These are phyloP conservation scores for Linnemannia elongata DNA, from an alignment of 192 early-diverging fungal genomes.

Conservation along the genomic window DNA sequence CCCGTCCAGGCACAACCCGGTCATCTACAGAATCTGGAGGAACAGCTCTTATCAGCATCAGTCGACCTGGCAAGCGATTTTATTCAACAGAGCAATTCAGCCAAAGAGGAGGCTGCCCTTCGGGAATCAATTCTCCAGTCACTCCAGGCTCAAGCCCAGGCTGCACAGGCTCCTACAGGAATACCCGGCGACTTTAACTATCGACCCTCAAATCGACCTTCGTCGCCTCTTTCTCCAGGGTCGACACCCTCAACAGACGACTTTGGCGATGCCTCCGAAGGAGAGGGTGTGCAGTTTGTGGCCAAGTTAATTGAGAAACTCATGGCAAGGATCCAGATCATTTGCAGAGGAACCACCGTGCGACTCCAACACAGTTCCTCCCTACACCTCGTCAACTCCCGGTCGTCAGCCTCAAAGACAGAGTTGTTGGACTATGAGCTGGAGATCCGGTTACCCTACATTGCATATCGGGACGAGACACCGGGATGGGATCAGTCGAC, in stretches of 20 bases:
- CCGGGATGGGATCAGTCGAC: constrained; percentile 62
- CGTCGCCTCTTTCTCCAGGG: background rate
- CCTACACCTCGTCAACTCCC: constrained; percentile 30
- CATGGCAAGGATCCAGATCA: constrained; percentile 83
- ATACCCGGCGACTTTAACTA: constrained; percentile 50
- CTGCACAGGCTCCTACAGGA: constrained; percentile 37
- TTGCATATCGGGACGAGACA: constrained; percentile 72
- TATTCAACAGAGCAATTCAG: constrained; percentile 72
- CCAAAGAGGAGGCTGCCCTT: constrained; percentile 74
- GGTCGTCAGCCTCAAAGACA: background rate
- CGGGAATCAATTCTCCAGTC: constrained; percentile 67
- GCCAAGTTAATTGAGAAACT: constrained; percentile 89
- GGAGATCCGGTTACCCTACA: constrained; percentile 61
- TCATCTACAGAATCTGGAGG: constrained; percentile 65
- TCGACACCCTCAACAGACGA: background rate
- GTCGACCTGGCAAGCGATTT: constrained; percentile 93
- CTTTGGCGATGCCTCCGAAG: constrained; percentile 27
- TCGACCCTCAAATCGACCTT: constrained; percentile 12
- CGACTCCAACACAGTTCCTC: constrained; percentile 64
- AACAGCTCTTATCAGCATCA: constrained; percentile 82
- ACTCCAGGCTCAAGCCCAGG: constrained; percentile 56
- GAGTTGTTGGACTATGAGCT: constrained; percentile 62
- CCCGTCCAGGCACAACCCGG: constrained; percentile 42
- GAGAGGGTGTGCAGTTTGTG: constrained; percentile 81
- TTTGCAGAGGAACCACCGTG: constrained; percentile 67